phyloP scores from a whole-genome alignment of 495 filamentous ascomycete genomes.

The Daldinia caldariorum region DNA sequence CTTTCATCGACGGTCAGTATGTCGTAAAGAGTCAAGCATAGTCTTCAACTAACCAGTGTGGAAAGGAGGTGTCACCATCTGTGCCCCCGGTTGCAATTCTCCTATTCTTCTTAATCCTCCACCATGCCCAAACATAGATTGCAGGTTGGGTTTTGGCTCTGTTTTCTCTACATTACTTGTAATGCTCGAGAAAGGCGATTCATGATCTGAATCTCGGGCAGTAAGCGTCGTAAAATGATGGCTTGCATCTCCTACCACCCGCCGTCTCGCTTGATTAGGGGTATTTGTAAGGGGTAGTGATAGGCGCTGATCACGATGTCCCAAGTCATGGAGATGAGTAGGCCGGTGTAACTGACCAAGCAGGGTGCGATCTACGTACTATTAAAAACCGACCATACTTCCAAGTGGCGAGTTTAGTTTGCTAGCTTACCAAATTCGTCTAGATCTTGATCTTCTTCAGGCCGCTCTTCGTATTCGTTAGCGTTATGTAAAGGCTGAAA shows the following conservation, averaged over 20 bases:
- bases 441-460: constrained; percentile 28
- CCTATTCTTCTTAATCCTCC: constrained; percentile 33
- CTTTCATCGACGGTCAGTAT: constrained; percentile 32
- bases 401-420: not conserved
- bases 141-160: constrained; percentile 26
- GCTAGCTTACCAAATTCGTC: constrained; percentile 51
- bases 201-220: constrained; percentile 10
- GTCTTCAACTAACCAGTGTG: constrained; percentile 45
- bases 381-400: constrained; percentile 6
- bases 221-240: constrained; percentile 40
- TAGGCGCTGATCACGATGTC: constrained; percentile 28
- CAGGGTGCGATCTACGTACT: constrained; percentile 27
- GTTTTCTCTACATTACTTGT: constrained; percentile 5
- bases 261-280: constrained; percentile 31
- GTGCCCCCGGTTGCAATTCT: constrained; percentile 44
- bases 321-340: constrained; percentile 8
- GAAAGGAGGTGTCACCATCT: constrained; percentile 47
- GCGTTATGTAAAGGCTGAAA: not conserved
- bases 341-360: constrained; percentile 19
- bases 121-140: constrained; percentile 13
- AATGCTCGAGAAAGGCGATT: constrained; percentile 23
- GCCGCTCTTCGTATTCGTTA: not conserved
- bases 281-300: constrained; percentile 30
- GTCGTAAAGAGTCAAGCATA: not conserved
- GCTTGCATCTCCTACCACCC: constrained; percentile 43